Evolutionary conservation across 495 filamentous ascomycete genomes (phyloP).

Genomic region (Lasiosphaeria ovina): DNA sequence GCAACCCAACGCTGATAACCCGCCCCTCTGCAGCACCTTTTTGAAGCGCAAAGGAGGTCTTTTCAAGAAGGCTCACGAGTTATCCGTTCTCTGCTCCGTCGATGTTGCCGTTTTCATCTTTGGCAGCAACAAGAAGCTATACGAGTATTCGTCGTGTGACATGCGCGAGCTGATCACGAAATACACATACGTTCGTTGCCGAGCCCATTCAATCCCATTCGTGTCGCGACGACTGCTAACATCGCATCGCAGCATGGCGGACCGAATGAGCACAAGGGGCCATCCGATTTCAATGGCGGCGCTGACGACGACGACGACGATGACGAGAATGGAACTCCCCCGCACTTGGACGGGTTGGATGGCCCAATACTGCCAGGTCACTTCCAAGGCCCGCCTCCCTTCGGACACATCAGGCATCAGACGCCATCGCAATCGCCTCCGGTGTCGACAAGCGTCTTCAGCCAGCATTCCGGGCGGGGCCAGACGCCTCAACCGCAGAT

Average conservation of each 20-base stretch:
- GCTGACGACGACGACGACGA: slow-evolving; percentile 84
- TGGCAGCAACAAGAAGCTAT: slow-evolving; percentile 95
- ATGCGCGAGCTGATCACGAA: slow-evolving; percentile 84
- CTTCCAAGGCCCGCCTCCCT: slow-evolving; percentile 70
- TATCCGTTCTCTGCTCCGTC: slow-evolving; percentile 95
- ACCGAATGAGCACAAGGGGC: slow-evolving; percentile 94
- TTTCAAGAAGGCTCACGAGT: slow-evolving; percentile 99
- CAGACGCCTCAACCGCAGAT: slow-evolving; percentile 78
- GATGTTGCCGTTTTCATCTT: slow-evolving; percentile 99
- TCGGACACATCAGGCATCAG: slow-evolving; percentile 73
- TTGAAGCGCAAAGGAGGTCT: slow-evolving; percentile 97
- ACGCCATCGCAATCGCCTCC: slow-evolving; percentile 90
- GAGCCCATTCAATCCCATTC: not conserved
- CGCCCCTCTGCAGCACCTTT: slow-evolving; percentile 69
- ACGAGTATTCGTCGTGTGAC: slow-evolving; percentile 92
- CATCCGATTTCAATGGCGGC: slow-evolving; percentile 85
- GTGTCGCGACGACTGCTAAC: slow-evolving; percentile 28
- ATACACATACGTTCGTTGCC: slow-evolving; percentile 73
- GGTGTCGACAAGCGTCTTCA: slow-evolving; percentile 75
- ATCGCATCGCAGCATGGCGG: slow-evolving; percentile 67
- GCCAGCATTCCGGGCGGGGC: slow-evolving; percentile 51
- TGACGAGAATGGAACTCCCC: slow-evolving; percentile 75
- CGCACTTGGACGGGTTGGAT: slow-evolving; percentile 53
- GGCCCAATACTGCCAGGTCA: slow-evolving; percentile 68
- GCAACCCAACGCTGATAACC: slow-evolving; percentile 36